Percentiles rank a stretch among this genome's conserved stretches.
Conservation (phyloP, 73 alveolate species). For the Tetrahymena elliotti region DNA sequence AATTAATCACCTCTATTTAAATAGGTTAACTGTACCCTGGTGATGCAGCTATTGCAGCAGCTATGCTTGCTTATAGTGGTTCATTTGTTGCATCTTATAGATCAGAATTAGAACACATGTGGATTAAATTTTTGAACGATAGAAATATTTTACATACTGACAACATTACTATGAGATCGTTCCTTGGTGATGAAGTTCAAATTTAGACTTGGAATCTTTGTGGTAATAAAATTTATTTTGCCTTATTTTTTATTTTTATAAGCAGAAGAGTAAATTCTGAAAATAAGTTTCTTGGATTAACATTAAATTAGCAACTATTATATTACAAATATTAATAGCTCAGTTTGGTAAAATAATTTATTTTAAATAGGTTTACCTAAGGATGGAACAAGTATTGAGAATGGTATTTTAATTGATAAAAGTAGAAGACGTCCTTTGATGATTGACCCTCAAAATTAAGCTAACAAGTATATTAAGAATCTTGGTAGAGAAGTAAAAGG, state of each 20-base stretch:
- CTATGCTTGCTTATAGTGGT: constrained; percentile 98
- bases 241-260: too few relatives aligned
- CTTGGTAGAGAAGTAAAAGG: constrained; percentile 95
- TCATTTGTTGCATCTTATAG: constrained; percentile 97
- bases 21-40: constrained; percentile 82
- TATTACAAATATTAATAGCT: too few relatives aligned
- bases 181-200: constrained; percentile 92
- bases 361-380: constrained; percentile 81
- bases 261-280: too few relatives aligned
- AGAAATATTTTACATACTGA: constrained; percentile 74
- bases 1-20: not conserved
- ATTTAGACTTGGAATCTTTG: constrained; percentile 89
- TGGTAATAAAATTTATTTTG: constrained; percentile 47
- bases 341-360: too few relatives aligned
- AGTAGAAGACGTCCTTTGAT: constrained; percentile 99
- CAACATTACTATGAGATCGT: constrained; percentile 74
- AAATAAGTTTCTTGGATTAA: too few relatives aligned
- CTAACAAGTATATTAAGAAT: constrained; percentile 96
- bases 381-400: constrained; percentile 93
- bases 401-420: constrained; percentile 91
- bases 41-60: constrained; percentile 97
- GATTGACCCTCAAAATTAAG: constrained; percentile 99
- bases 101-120: constrained; percentile 74
- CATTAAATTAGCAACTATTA: too few relatives aligned
- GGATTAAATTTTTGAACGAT: constrained; percentile 80